Evolutionary conservation across 257 asterid genomes (phyloP).

Genomic region (Solanum etuberosum): DNA sequence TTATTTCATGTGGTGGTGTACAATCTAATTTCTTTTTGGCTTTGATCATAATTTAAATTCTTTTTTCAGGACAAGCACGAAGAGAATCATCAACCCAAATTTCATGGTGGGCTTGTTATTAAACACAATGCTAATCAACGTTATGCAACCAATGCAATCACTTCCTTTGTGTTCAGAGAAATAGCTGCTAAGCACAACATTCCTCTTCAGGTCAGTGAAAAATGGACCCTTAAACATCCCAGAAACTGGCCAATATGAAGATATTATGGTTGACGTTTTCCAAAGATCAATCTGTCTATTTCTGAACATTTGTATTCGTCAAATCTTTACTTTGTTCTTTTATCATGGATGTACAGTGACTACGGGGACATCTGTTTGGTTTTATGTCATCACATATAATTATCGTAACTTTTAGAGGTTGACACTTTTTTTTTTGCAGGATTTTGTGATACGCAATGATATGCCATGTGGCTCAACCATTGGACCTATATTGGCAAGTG

Average conservation of each 20-base stretch:
- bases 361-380: not conserved
- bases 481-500: conserved; percentile 93
- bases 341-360: not conserved
- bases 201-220: conserved; percentile 61
- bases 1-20: not conserved
- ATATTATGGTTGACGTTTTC: not conserved
- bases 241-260: not conserved
- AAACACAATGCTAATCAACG: conserved; percentile 96
- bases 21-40: not conserved
- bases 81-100: conserved; percentile 90
- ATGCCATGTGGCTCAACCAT: conserved; percentile 91
- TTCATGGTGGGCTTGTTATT: conserved; percentile 88
- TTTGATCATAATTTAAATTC: not conserved
- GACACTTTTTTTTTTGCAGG: conserved; percentile 24
- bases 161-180: conserved; percentile 76
- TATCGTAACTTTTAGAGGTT: not conserved
- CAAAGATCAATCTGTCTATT: not conserved
- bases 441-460: conserved; percentile 85
- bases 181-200: conserved; percentile 70
- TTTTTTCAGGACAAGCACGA: conserved; percentile 82
- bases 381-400: not conserved
- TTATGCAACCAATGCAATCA: conserved; percentile 88
- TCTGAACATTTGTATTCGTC: not conserved
- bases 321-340: not conserved
- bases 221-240: not conserved